Percentiles rank a stretch among this genome's conserved stretches.
Evolutionary conservation across 768 basidiomycete species (phyloP).

Genomic region (Psilocybe azurescens): DNA sequence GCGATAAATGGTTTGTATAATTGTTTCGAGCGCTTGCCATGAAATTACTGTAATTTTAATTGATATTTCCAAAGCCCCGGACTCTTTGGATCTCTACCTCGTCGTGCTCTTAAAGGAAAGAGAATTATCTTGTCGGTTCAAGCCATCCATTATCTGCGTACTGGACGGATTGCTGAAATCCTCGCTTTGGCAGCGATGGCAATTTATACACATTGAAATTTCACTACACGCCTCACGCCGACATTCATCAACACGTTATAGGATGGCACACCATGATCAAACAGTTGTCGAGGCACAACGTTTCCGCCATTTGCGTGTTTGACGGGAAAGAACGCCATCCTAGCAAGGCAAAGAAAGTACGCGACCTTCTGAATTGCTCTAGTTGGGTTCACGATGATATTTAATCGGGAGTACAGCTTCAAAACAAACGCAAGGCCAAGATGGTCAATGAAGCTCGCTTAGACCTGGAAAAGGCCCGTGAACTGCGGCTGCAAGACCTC

Average conservation of each 20-base stretch:
- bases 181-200: neutral
- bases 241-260: neutral
- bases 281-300: neutral
- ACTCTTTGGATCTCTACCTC: neutral
- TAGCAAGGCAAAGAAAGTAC: neutral
- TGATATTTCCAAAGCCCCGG: neutral
- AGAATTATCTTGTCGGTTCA: neutral
- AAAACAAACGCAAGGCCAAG: neutral
- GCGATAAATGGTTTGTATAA: neutral
- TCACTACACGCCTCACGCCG: neutral
- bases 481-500: no score
- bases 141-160: neutral
- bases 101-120: neutral
- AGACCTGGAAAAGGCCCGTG: no score
- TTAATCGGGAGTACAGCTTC: neutral
- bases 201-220: neutral
- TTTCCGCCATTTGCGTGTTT: neutral
- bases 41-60: neutral
- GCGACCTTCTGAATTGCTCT: neutral
- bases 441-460: neutral
- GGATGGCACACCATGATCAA: neutral
- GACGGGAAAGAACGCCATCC: neutral
- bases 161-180: neutral
- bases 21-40: neutral
- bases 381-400: neutral